These are phyloP conservation scores for Candida morakotiae DNA, from an alignment of 805 yeast species.

Conservation along the genomic window DNA sequence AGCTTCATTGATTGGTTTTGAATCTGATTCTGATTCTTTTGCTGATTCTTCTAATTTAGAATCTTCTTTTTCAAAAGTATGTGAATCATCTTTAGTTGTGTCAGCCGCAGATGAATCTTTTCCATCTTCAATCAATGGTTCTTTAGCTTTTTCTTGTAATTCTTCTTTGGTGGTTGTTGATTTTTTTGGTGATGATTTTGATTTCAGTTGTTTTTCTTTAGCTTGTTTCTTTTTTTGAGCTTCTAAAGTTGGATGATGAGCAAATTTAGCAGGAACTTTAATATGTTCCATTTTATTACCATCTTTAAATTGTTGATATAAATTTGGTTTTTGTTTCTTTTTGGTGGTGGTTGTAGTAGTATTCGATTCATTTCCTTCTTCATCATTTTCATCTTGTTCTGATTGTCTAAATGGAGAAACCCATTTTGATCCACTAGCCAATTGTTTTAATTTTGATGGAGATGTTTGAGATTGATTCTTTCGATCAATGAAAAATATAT, in stretches of 20 bases:
- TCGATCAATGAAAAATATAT: neutral
- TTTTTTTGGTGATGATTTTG: slow-evolving; percentile 7
- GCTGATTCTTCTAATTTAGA: slow-evolving; percentile 9
- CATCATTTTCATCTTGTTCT: slow-evolving; percentile 1
- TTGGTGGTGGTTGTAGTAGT: slow-evolving; percentile 8
- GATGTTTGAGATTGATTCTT: neutral
- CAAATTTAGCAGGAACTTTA: slow-evolving; percentile 37
- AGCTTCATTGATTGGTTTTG: slow-evolving; percentile 1
- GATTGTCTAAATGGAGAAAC: slow-evolving; percentile 38
- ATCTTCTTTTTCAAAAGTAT: slow-evolving; percentile 14
- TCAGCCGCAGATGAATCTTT: neutral
- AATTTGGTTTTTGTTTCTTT: slow-evolving; percentile 20
- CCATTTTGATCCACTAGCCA: slow-evolving; percentile 33
- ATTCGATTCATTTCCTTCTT: slow-evolving; percentile 7
- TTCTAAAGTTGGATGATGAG: slow-evolving; percentile 36
- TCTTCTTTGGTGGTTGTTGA: slow-evolving; percentile 13
- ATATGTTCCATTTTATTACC: slow-evolving; percentile 29
- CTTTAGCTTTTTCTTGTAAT: slow-evolving; percentile 13
- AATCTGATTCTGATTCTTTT: neutral
- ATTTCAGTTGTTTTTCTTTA: slow-evolving; percentile 32
- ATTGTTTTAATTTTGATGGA: slow-evolving; percentile 17
- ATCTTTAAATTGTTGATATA: slow-evolving; percentile 31
- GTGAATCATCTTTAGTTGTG: slow-evolving; percentile 14
- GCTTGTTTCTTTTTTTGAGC: slow-evolving; percentile 28
- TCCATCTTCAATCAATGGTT: slow-evolving; percentile 9